Percentiles rank a stretch among this genome's conserved stretches.
These are phyloP conservation scores for Zygoascus flipseniorum DNA, from an alignment of 805 yeast species.

Conservation along the genomic window DNA sequence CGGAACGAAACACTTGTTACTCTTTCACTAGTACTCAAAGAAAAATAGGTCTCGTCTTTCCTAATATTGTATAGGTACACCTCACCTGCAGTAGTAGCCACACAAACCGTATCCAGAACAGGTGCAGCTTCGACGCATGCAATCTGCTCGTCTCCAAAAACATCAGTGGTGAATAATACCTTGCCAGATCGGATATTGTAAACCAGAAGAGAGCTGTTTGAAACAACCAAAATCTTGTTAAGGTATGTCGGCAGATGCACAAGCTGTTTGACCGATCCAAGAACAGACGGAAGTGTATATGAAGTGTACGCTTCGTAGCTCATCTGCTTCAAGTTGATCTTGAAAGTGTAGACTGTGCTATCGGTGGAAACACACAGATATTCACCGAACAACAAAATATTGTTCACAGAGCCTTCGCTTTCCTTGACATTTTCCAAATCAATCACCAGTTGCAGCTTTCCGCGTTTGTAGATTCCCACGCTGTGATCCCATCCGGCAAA, in stretches of 20 bases:
- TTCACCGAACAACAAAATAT: slow-evolving; percentile 66
- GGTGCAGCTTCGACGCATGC: slow-evolving; percentile 78
- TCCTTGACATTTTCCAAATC: slow-evolving; percentile 28
- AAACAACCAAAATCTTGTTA: slow-evolving; percentile 81
- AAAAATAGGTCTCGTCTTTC: slow-evolving; percentile 48
- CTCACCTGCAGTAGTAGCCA: slow-evolving; percentile 66
- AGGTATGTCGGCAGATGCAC: slow-evolving; percentile 86
- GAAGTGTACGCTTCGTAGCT: slow-evolving; percentile 58
- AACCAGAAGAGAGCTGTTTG: slow-evolving; percentile 51
- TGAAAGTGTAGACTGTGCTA: slow-evolving; percentile 45
- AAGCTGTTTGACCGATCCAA: slow-evolving; percentile 63
- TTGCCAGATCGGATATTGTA: slow-evolving; percentile 75
- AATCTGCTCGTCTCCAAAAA: slow-evolving; percentile 43
- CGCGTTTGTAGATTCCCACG: slow-evolving; percentile 77
- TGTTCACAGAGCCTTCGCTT: slow-evolving; percentile 33
- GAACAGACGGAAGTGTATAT: slow-evolving; percentile 46
- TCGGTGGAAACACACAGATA: slow-evolving; percentile 53
- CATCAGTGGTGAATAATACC: slow-evolving; percentile 46
- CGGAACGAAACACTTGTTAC: slow-evolving; percentile 66
- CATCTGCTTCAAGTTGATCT: slow-evolving; percentile 32
- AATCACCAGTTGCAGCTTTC: slow-evolving; percentile 44
- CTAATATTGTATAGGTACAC: slow-evolving; percentile 59
- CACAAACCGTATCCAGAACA: slow-evolving; percentile 71
- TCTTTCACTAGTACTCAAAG: slow-evolving; percentile 32
- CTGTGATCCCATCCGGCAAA: slow-evolving; percentile 66